Evolutionary conservation across 2,329 filamentous ascomycete genomes (phyloP).

Genomic region (Diaporthe eres): DNA sequence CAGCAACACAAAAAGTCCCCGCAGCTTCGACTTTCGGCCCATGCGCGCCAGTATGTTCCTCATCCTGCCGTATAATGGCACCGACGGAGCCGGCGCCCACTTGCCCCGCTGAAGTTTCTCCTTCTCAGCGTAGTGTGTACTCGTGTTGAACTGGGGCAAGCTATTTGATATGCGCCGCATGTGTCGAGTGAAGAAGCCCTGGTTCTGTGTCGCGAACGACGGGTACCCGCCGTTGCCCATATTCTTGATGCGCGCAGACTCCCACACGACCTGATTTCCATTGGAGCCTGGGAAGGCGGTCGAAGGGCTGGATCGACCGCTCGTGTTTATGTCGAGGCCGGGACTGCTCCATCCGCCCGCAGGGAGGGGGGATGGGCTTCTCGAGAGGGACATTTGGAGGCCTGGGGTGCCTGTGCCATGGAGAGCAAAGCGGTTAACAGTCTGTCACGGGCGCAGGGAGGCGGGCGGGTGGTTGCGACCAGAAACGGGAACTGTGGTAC

Average conservation of each 20-base stretch:
- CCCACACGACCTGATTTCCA: conserved; percentile 79
- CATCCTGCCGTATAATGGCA: conserved; percentile 63
- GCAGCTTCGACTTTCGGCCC: conserved; percentile 76
- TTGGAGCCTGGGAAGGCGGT: conserved; percentile 64
- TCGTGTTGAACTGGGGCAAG: conserved; percentile 78
- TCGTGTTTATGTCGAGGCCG: conserved; percentile 78
- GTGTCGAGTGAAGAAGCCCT: conserved; percentile 89
- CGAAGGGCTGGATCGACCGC: conserved; percentile 77
- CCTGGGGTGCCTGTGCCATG: conserved; percentile 65
- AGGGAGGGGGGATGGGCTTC: conserved; percentile 87
- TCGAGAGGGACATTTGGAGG: conserved; percentile 83
- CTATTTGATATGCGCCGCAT: conserved; percentile 85
- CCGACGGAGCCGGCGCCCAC: conserved; percentile 61
- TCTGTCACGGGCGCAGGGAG: conserved; percentile 4
- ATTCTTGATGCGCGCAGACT: conserved; percentile 83
- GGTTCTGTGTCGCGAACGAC: conserved; percentile 84
- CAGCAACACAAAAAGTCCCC: conserved; percentile 70
- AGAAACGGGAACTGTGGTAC: conserved; percentile 41
- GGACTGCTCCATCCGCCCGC: conserved; percentile 92
- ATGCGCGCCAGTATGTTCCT: conserved; percentile 64
- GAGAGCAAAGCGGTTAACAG: conserved; percentile 17
- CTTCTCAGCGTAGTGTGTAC: conserved; percentile 77
- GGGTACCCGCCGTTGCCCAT: conserved; percentile 78
- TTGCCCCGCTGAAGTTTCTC: conserved; percentile 78
- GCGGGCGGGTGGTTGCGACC: conserved; percentile 27